phyloP scores from a whole-genome alignment of 352 stramenopile genomes.

The Pythium rishiriense region DNA sequence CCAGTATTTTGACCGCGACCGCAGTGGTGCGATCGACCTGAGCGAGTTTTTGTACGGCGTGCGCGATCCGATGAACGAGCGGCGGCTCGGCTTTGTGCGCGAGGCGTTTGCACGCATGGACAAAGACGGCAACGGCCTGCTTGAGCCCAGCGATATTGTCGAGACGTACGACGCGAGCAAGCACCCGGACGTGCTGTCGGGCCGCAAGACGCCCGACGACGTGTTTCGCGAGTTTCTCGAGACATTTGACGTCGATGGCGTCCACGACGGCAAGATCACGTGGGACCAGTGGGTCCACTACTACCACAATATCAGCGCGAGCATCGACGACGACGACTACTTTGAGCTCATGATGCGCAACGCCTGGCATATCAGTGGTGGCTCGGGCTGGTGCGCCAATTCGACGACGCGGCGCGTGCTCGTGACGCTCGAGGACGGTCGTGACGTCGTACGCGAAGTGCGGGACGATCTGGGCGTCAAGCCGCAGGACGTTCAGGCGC shows the following conservation, averaged over 20 bases:
- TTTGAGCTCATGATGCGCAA: constrained; percentile 94
- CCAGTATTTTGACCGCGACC: constrained; percentile 82
- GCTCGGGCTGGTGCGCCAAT: constrained; percentile 57
- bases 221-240: constrained; percentile 85
- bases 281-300: constrained; percentile 79
- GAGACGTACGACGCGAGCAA: constrained; percentile 79
- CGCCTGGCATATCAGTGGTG: constrained; percentile 68
- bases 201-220: constrained; percentile 59
- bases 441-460: constrained; percentile 45
- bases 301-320: constrained; percentile 88
- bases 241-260: constrained; percentile 78
- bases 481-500: constrained; percentile 33
- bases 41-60: constrained; percentile 88
- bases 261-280: constrained; percentile 71
- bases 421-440: constrained; percentile 56
- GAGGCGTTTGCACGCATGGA: constrained; percentile 87
- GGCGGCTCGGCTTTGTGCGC: constrained; percentile 66
- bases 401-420: constrained; percentile 60
- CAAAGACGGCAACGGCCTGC: constrained; percentile 63
- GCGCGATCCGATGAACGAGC: constrained; percentile 67
- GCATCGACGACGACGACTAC: constrained; percentile 91
- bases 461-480: constrained; percentile 49
- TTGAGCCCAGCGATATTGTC: constrained; percentile 82
- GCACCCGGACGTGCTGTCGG: constrained; percentile 83
- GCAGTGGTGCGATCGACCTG: constrained; percentile 73